Conservation (phyloP, 2,329 filamentous ascomycete species). For the Fonsecaea monophora region DNA sequence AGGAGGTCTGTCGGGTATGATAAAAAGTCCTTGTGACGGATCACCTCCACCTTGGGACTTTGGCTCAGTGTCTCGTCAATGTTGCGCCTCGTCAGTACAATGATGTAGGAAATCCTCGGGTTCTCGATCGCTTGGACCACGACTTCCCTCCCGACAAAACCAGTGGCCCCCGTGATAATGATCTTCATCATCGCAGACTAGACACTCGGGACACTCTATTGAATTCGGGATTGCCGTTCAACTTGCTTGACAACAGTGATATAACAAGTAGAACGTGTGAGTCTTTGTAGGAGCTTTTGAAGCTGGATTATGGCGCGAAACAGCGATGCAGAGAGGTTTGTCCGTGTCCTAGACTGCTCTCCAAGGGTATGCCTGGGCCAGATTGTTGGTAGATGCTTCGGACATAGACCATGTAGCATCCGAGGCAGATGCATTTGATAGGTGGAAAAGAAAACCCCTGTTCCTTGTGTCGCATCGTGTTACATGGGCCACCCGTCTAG, state of each 20-base stretch:
- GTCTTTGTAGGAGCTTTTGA: too few relatives aligned
- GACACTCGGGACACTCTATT: neutral
- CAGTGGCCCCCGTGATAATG: slow-evolving; percentile 22
- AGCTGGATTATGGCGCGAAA: too few relatives aligned
- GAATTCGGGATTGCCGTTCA: neutral
- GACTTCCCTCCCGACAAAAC: slow-evolving; percentile 23
- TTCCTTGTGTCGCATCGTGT: neutral
- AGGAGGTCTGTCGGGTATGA: slow-evolving; percentile 18
- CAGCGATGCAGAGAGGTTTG: too few relatives aligned
- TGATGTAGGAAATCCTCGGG: slow-evolving; percentile 5
- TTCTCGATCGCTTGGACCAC: slow-evolving; percentile 18
- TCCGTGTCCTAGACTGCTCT: neutral
- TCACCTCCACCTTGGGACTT: slow-evolving; percentile 22
- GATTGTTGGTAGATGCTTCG: neutral
- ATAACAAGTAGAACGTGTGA: neutral
- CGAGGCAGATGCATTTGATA: neutral
- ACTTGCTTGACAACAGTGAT: neutral
- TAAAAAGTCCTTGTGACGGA: slow-evolving; percentile 22
- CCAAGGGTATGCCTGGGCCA: neutral
- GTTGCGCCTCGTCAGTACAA: slow-evolving; percentile 14
- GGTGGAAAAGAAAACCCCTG: neutral
- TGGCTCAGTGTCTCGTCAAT: slow-evolving; percentile 11
- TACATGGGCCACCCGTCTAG: too few relatives aligned
- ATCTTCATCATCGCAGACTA: slow-evolving; percentile 10
- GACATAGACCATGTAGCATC: neutral